These are phyloP conservation scores for Ophiostoma tasmaniense DNA, from an alignment of 2,329 filamentous ascomycete species.

Conservation along the genomic window DNA sequence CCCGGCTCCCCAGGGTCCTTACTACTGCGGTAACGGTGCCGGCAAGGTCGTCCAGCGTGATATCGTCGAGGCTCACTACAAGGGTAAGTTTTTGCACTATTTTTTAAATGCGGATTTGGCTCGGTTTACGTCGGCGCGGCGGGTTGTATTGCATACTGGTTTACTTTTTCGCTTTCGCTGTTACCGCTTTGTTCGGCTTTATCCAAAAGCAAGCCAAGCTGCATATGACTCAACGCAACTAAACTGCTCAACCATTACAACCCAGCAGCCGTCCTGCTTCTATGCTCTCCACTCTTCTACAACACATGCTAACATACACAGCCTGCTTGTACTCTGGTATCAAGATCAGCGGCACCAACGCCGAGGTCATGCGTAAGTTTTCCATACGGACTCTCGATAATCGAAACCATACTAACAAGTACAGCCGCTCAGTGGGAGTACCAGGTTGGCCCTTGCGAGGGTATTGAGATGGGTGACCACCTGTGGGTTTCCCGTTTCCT, in stretches of 20 bases:
- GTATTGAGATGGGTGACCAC: conserved; percentile 66
- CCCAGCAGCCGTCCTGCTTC: neutral
- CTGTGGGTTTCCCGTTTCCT: conserved; percentile 91
- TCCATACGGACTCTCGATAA: neutral
- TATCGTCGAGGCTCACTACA: conserved; percentile 80
- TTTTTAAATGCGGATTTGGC: neutral
- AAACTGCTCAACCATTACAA: neutral
- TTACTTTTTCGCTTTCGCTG: neutral
- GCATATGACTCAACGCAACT: neutral
- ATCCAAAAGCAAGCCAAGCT: neutral
- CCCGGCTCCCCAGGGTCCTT: conserved; percentile 86
- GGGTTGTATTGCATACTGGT: neutral
- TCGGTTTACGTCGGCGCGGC: neutral
- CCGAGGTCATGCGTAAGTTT: conserved; percentile 69
- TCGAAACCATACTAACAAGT: neutral
- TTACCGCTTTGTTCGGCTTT: neutral
- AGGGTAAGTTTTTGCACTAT: conserved; percentile 25
- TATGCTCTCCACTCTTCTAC: neutral
- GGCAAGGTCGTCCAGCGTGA: conserved; percentile 98
- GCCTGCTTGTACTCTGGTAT: conserved; percentile 75
- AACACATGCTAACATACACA: conserved; percentile 12
- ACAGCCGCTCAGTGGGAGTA: conserved; percentile 23
- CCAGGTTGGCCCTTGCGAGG: conserved; percentile 23
- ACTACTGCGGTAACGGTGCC: conserved; percentile 96
- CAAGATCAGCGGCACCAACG: conserved; percentile 96